Evolutionary conservation across 176 grass and related monocot genomes (phyloP), one percentile per base, ranked within the genome.

Genomic region (Lolium perenne): DNA sequence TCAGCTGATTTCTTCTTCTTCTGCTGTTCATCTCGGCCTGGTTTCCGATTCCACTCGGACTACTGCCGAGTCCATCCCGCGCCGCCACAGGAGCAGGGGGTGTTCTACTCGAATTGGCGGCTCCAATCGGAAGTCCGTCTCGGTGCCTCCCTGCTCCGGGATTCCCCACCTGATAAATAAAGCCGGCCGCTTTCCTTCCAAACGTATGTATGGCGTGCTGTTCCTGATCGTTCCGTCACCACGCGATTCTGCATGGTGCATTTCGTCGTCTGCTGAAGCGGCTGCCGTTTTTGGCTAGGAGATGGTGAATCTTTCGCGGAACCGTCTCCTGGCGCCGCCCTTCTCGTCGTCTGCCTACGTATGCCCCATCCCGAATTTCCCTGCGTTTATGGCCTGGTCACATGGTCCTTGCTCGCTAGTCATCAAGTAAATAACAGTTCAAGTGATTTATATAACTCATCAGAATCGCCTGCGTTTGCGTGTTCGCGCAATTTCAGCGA

Each of bases 201-300:
- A 14, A 15, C 11, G n/a, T 25, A 49, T 71, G 10, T 35, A 5
- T 32, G 12, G 23, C 54, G 25, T 41, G 10, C 59, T 25, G 62
- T 59, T 71, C 10, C 12, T 7, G 3, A 55, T 78, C 38, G 38
- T 75, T 9, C 49, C 53, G 59, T 41, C 66, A 63, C 67, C 56
- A 10, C 45, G 55, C 65, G 65, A 82, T 86, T 86, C 83, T 47
- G 50, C 38, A 53, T 61, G 69, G 25, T 84, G 68, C 89, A 84
- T 91, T 84, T 6, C 29, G 40, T 38, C 75, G 3, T 13, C 80
- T 80, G 74, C 80, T 58, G 68, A 78, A 79, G 10, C 11, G 64
- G 25, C 49, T 58, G 22, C 67, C 38, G 17, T 49, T 46, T 74
- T 57, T 56, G 18, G 38, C 75, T 60, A 26, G 74, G 20, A 21